These are phyloP conservation scores for Epichloe elymi DNA, from an alignment of 2,329 filamentous ascomycete genomes.

Conservation along the genomic window DNA sequence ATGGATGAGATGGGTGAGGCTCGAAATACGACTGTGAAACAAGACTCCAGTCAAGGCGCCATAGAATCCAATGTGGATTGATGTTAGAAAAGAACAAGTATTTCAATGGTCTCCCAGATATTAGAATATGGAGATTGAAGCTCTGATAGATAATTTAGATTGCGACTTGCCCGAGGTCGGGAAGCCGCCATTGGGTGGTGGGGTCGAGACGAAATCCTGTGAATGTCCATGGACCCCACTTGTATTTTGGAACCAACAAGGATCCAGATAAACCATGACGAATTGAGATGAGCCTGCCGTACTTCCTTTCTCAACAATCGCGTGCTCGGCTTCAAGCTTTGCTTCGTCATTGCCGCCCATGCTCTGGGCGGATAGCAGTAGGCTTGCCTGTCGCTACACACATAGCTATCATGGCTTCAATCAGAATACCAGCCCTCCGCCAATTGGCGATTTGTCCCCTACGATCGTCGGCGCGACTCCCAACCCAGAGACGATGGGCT, in stretches of 20 bases:
- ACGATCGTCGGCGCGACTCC: constrained; percentile 19
- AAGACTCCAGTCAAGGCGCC: not conserved
- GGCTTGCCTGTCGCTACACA: not conserved
- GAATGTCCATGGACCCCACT: too few relatives aligned
- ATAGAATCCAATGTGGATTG: too few relatives aligned
- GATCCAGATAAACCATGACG: not conserved
- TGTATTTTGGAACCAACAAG: not conserved
- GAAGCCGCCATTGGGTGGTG: constrained; percentile 1
- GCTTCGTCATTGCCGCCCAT: not conserved
- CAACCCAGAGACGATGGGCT: constrained; percentile 67
- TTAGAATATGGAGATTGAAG: not conserved
- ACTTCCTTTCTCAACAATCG: not conserved
- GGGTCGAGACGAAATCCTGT: not conserved
- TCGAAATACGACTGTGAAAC: not conserved
- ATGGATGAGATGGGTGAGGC: not conserved
- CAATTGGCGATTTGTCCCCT: constrained; percentile 25
- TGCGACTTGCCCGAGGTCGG: not conserved
- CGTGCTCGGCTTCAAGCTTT: not conserved
- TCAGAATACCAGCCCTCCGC: constrained; percentile 35
- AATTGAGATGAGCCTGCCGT: not conserved
- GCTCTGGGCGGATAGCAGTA: constrained; percentile 2
- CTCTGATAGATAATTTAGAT: not conserved
- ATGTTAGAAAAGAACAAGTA: not conserved
- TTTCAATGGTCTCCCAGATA: not conserved
- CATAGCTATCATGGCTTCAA: constrained; percentile 30